Evolutionary conservation across 306 rosid species (phyloP).

Genomic region (Luffa aegyptiaca): DNA sequence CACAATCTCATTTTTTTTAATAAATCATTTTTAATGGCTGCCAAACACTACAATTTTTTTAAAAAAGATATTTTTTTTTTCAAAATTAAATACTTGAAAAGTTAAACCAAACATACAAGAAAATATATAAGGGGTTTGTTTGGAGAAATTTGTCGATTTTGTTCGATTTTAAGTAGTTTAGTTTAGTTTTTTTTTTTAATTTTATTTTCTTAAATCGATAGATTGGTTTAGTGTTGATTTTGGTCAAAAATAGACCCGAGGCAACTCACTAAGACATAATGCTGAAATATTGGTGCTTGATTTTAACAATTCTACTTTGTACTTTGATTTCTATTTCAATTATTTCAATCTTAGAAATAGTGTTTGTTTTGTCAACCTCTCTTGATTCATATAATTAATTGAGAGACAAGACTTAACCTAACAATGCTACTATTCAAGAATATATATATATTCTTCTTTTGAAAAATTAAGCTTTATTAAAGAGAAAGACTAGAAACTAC

Average conservation of each 20-base stretch:
- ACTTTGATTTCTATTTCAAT: neutral
- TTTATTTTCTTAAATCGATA: neutral
- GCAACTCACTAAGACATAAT: neutral
- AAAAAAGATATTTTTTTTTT: too few species aligned
- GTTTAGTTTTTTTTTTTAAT: neutral
- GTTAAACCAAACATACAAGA: too few species aligned
- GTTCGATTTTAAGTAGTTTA: neutral
- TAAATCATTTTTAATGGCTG: too few species aligned
- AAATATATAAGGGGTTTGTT: too few species aligned
- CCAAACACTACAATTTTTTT: too few species aligned
- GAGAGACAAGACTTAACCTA: neutral
- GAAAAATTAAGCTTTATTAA: neutral
- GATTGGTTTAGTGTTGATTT: neutral
- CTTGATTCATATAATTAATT: neutral
- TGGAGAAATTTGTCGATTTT: neutral
- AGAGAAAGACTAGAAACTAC: neutral
- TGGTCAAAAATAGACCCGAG: neutral
- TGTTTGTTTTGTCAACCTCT: neutral
- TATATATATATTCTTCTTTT: neutral
- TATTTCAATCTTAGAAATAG: neutral
- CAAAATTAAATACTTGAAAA: too few species aligned
- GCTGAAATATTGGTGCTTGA: neutral
- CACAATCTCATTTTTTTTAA: too few species aligned
- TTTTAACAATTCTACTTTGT: neutral
- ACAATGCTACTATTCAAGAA: neutral